Evolutionary conservation across 1,139 yeast species (phyloP).

Genomic region (Candida glucosophila): DNA sequence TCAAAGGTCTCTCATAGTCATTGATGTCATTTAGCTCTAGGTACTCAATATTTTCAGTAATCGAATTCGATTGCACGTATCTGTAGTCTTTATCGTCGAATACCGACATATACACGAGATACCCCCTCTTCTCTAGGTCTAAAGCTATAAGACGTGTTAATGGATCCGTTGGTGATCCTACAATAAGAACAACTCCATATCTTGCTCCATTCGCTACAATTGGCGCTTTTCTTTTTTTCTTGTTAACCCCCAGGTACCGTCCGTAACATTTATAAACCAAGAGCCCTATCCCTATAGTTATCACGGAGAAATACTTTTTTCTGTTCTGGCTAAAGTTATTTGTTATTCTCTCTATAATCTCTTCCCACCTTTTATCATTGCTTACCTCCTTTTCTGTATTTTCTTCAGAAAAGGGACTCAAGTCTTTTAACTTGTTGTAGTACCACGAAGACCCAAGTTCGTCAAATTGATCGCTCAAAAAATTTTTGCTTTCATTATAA

Average conservation of each 20-base stretch:
- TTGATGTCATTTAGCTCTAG: constrained; percentile 22
- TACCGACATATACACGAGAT: constrained; percentile 70
- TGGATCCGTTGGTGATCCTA: constrained; percentile 76
- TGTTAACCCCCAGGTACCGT: too few relatives aligned
- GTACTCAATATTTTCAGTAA: constrained; percentile 43
- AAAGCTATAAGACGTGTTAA: constrained; percentile 60
- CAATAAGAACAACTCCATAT: constrained; percentile 60
- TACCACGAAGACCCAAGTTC: constrained; percentile 12
- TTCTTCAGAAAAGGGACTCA: constrained; percentile 7
- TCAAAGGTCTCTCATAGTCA: constrained; percentile 21
- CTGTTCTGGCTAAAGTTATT: constrained; percentile 9
- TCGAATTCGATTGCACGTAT: constrained; percentile 49
- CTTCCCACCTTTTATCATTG: constrained; percentile 4
- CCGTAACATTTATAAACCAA: too few relatives aligned
- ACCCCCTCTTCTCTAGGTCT: constrained; percentile 72
- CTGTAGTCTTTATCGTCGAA: constrained; percentile 55
- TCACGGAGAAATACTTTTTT: constrained; percentile 10
- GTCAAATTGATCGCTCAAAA: constrained; percentile 18
- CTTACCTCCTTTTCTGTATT: constrained; percentile 1
- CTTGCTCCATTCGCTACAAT: constrained; percentile 64
- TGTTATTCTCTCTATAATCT: constrained; percentile 5
- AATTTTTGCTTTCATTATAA: constrained; percentile 16
- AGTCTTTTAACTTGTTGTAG: constrained; percentile 10
- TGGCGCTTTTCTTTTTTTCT: constrained; percentile 45
- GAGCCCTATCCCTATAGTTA: constrained; percentile 19